These are phyloP conservation scores for Trametes gibbosa DNA, from an alignment of 768 basidiomycete species.

Conservation along the genomic window DNA sequence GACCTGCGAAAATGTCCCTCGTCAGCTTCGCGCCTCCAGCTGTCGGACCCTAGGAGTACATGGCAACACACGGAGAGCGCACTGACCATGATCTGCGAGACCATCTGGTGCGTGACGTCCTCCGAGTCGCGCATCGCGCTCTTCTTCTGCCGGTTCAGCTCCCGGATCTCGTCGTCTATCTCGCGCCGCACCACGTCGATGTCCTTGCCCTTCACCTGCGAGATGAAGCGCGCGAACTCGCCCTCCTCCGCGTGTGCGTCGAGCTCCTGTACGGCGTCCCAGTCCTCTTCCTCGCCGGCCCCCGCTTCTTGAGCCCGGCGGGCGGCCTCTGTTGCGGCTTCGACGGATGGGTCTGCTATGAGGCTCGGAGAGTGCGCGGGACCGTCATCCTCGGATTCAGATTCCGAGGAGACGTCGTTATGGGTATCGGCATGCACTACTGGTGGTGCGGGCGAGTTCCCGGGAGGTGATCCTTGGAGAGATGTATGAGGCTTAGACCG, in stretches of 20 bases:
- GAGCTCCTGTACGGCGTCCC: conserved; percentile 88
- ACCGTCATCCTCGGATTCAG: conserved; percentile 25
- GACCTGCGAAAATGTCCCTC: conserved; percentile 45
- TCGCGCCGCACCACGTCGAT: conserved; percentile 79
- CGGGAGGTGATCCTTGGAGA: neutral
- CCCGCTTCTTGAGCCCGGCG: conserved; percentile 28
- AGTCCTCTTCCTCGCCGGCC: conserved; percentile 41
- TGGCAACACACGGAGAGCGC: neutral
- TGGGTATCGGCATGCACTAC: neutral
- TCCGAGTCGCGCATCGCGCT: conserved; percentile 92
- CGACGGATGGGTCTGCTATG: conserved; percentile 1
- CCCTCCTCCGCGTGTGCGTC: conserved; percentile 75
- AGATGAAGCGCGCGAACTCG: conserved; percentile 90
- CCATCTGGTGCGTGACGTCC: conserved; percentile 93
- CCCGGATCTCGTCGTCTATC: conserved; percentile 88
- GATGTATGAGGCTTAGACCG: neutral
- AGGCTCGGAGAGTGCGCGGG: conserved; percentile 40
- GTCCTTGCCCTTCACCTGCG: conserved; percentile 85
- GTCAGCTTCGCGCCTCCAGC: neutral
- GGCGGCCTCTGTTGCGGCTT: neutral
- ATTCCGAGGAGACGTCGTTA: conserved; percentile 1
- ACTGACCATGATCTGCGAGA: conserved; percentile 70
- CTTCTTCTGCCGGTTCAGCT: conserved; percentile 79
- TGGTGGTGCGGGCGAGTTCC: neutral
- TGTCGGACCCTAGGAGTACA: neutral